Evolutionary conservation across 2,329 filamentous ascomycete genomes (phyloP), one percentile per base, ranked within the genome.

Genomic region (Ophiostoma fasciatum): DNA sequence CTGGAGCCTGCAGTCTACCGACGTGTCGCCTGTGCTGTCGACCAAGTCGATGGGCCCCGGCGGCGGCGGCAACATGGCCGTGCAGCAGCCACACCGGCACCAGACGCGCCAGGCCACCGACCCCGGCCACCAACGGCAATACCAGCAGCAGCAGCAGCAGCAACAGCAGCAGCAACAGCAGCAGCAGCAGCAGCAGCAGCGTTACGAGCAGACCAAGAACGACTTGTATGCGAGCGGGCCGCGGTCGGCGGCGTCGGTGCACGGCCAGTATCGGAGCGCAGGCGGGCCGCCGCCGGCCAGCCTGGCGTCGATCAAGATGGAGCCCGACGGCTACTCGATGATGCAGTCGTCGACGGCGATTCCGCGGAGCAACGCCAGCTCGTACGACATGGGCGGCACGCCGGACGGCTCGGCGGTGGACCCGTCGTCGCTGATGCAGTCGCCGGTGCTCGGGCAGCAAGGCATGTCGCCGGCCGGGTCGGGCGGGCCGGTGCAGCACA

Each of bases 331-430:
- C 15, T 60, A 60, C 40, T 50, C 56, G 10, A 45, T 56, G 15
- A 54, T 63, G 38, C 54, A 58, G 17, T 51, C 57, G 13, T 58
- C 63, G 3, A 60, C 64, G 1, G 51, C 54, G 3, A 48, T 60
- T 10, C 49, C 54, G 2, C 56, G 58, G 13, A 60, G 53, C 47
- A 53, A 49, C 19, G 48, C 56, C 22, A 59, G 56, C 36, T 52
- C 57, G 4, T 56, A 55, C 28, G 56, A 59, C 13, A 40, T 45
- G 17, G 33, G 33, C 3, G 37, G 33, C 28, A 48, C 41, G 27
- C 47, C 49, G 3, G 47, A 51, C 15, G 42, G 42, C 27, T 31
- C 40, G 4, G 28, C 37, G 8, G 26, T 42, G 17, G 64, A 69
- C 32, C 62, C 60, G 14, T 29, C 26, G 3, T 51, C 58, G 0